Base-by-base conservation (phyloP, 805 yeast genomes). In the Saturnispora silvae region DNA sequence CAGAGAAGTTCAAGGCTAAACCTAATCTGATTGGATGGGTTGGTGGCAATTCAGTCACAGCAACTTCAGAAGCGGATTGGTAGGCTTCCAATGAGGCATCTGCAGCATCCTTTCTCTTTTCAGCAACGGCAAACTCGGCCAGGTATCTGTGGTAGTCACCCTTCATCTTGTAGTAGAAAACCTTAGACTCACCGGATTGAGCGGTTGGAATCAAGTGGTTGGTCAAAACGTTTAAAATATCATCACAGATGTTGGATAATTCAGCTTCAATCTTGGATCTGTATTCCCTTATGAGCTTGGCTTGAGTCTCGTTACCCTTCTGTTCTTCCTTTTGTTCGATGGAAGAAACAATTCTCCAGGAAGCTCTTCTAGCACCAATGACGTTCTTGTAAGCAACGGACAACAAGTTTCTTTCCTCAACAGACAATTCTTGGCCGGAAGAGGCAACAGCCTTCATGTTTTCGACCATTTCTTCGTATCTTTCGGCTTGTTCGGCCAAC, bases 81-180 rank as follows among this genome's bases (percentile, higher is more conserved):
- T 89, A 89, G 45, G 96, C 89, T 64, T 85, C 95, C 59, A 86
- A 75, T 28, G 97, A 89, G 49, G 80, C 72, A 54, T 82, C 86
- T 35, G 97, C 92, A 47, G 95, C 94, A 49, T 73, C 85, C 61
- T 86, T 84, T 62, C 96, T 83, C 66, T 80, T 81, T 51, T 86
- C 96, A 48, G 83, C 77, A 53, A 77, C 72, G 45, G 96, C 89
- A 59, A 89, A 92, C 70, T 89, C 98, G 46, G 96, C 96, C 67
- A 89, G 75, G 67, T 89, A 89, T 72, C 98, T 95, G 72, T 87
- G 95, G 73, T 89, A 89, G 65, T 89, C 98, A 73, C 97, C 98
- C 72, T 89, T 89, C 97, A 89, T 89, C 76, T 89, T 89, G 71
- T 84, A 86, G 75, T 89, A 89, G 67, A 89, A 89, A 40, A 89